Conservation (phyloP, 2,329 filamentous ascomycete genomes). For the Aspergillus sp. region DNA sequence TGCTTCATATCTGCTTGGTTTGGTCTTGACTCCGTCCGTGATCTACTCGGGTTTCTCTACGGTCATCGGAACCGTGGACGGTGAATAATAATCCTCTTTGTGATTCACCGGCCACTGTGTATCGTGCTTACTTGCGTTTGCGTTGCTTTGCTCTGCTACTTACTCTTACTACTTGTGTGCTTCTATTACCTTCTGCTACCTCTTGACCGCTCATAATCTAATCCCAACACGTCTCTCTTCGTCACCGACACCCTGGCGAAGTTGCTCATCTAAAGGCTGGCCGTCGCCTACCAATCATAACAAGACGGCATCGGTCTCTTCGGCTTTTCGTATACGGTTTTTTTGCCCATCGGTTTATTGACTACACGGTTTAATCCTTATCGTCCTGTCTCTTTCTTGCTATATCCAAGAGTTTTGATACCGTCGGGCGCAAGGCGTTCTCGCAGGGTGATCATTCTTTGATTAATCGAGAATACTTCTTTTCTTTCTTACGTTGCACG, state of each 20-base stretch:
- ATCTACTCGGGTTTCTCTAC: slow-evolving; percentile 16
- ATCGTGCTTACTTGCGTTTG: neutral
- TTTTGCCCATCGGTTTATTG: slow-evolving; percentile 26
- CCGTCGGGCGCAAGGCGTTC: slow-evolving; percentile 4
- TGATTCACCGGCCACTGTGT: slow-evolving; percentile 1
- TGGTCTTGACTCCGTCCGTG: slow-evolving; percentile 11
- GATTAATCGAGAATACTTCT: slow-evolving; percentile 4
- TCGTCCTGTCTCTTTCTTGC: slow-evolving; percentile 4
- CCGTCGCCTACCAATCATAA: slow-evolving; percentile 23
- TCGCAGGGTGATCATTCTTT: neutral
- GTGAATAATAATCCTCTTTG: slow-evolving; percentile 7
- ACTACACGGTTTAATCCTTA: slow-evolving; percentile 16
- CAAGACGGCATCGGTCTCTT: slow-evolving; percentile 26
- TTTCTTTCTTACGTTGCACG: slow-evolving; percentile 10
- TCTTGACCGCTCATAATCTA: neutral
- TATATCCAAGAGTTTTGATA: slow-evolving; percentile 10
- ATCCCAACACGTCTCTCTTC: neutral
- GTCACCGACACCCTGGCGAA: slow-evolving; percentile 20
- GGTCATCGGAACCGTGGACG: slow-evolving; percentile 20
- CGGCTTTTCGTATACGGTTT: slow-evolving; percentile 27
- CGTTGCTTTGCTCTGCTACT: neutral
- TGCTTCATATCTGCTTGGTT: slow-evolving; percentile 5
- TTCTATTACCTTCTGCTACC: slow-evolving; percentile 3
- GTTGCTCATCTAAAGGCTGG: slow-evolving; percentile 17
- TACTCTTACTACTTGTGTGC: neutral